Percentiles rank a stretch among this genome's conserved stretches.
These are phyloP conservation scores for Exidia glandulosa DNA, from an alignment of 768 basidiomycete species.

Conservation along the genomic window DNA sequence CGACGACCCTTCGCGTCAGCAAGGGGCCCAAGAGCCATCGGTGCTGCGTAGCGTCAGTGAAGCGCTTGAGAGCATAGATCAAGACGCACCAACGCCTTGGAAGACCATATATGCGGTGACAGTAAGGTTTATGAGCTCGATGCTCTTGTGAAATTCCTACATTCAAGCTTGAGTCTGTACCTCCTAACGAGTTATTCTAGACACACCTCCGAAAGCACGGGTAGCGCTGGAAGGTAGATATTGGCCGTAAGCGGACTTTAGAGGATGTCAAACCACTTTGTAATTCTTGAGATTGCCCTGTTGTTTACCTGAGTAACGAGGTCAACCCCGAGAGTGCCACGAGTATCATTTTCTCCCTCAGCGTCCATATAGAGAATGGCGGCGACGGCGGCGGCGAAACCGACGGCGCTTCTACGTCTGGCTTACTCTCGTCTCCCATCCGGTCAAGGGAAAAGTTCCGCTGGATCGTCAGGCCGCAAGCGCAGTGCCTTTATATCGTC, in stretches of 20 bases:
- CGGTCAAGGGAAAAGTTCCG: too few relatives aligned
- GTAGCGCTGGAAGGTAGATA: conserved; percentile 43
- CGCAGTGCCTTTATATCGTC: too few relatives aligned
- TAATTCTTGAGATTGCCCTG: background rate
- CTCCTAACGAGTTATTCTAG: too few relatives aligned
- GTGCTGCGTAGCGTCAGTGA: conserved; percentile 17
- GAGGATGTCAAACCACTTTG: background rate
- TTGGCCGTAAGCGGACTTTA: background rate
- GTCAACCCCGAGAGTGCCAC: background rate
- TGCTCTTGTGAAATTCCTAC: conserved; percentile 47
- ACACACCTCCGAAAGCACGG: conserved; percentile 34
- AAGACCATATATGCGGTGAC: conserved; percentile 68
- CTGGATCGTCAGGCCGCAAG: too few relatives aligned
- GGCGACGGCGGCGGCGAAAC: background rate
- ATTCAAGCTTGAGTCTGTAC: background rate
- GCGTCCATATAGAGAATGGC: background rate
- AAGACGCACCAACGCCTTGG: conserved; percentile 44
- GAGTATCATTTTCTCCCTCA: background rate
- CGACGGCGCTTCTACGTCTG: too few relatives aligned
- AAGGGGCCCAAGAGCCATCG: conserved; percentile 53
- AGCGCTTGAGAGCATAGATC: background rate
- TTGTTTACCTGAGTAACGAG: background rate
- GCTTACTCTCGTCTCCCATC: too few relatives aligned
- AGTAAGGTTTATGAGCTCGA: conserved; percentile 68
- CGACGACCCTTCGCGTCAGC: conserved; percentile 58